These are phyloP conservation scores for Metschnikowia lachancei DNA, from an alignment of 805 yeast genomes.

Conservation along the genomic window DNA sequence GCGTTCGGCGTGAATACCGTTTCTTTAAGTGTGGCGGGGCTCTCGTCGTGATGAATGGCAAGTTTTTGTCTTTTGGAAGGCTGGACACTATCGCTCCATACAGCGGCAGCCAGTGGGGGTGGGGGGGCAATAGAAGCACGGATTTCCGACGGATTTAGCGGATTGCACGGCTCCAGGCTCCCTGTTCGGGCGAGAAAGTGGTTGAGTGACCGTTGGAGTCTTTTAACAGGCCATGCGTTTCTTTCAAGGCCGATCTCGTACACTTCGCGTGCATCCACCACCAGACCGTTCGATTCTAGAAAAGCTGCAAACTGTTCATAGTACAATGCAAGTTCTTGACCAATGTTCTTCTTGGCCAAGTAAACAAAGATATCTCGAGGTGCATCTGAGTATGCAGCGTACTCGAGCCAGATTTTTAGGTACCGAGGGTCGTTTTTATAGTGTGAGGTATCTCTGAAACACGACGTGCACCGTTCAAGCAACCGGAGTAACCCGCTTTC, in stretches of 20 bases:
- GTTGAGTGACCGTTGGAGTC: slow-evolving; percentile 35
- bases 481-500: slow-evolving; percentile 65
- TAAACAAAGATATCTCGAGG: slow-evolving; percentile 71
- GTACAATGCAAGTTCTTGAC: slow-evolving; percentile 59
- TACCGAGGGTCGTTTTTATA: slow-evolving; percentile 85
- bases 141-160: background rate
- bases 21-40: slow-evolving; percentile 11
- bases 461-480: slow-evolving; percentile 69
- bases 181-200: slow-evolving; percentile 36
- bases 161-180: too few relatives aligned
- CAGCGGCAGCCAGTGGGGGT: slow-evolving; percentile 22
- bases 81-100: slow-evolving; percentile 7
- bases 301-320: slow-evolving; percentile 77
- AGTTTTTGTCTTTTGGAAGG: slow-evolving; percentile 30
- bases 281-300: slow-evolving; percentile 50
- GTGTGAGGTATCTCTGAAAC: slow-evolving; percentile 58
- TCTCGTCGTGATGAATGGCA: slow-evolving; percentile 31
- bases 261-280: slow-evolving; percentile 56
- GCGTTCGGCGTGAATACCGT: slow-evolving; percentile 24
- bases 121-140: slow-evolving; percentile 5
- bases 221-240: slow-evolving; percentile 61
- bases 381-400: slow-evolving; percentile 63
- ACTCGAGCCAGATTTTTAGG: slow-evolving; percentile 76
- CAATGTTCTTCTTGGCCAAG: slow-evolving; percentile 70
- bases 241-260: slow-evolving; percentile 55